Evolutionary conservation across 306 rosid species (phyloP).

Genomic region (Acacia melanoxylon): DNA sequence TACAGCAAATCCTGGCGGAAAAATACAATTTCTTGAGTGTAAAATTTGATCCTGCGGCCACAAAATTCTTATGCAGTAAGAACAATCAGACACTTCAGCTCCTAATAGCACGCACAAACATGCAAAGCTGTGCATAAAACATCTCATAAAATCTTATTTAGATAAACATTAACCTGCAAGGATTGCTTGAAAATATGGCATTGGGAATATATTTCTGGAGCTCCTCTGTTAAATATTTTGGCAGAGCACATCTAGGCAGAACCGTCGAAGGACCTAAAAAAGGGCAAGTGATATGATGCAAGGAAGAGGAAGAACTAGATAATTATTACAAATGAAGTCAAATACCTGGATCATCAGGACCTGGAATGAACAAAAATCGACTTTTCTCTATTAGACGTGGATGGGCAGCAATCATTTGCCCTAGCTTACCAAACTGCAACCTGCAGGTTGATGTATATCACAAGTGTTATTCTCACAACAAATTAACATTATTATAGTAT

Average conservation of each 20-base stretch:
- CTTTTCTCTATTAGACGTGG: conserved; percentile 69
- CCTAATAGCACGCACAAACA: conserved; percentile 22
- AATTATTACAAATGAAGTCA: conserved; percentile 23
- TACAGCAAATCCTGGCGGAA: conserved; percentile 83
- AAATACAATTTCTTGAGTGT: conserved; percentile 81
- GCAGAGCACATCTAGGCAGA: conserved; percentile 79
- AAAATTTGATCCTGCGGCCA: conserved; percentile 75
- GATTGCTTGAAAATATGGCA: conserved; percentile 89
- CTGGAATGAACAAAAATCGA: conserved; percentile 84
- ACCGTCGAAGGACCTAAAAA: conserved; percentile 74
- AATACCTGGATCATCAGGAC: conserved; percentile 93
- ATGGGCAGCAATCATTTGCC: conserved; percentile 73
- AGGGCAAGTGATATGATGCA: conserved; percentile 10
- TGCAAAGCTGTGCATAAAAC: conserved; percentile 9
- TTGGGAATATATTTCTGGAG: conserved; percentile 73
- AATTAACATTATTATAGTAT: neutral
- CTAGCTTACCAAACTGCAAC: conserved; percentile 82
- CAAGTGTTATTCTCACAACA: conserved; percentile 14
- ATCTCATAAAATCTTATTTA: conserved; percentile 7
- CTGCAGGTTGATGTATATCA: conserved; percentile 44
- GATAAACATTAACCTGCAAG: conserved; percentile 71
- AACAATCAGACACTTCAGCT: conserved; percentile 18
- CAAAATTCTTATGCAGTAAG: conserved; percentile 27
- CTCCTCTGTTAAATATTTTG: conserved; percentile 82
- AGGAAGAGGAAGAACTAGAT: conserved; percentile 6